Evolutionary conservation across 1,284 basidiomycete genomes (phyloP).

Genomic region (Cerrena zonata): DNA sequence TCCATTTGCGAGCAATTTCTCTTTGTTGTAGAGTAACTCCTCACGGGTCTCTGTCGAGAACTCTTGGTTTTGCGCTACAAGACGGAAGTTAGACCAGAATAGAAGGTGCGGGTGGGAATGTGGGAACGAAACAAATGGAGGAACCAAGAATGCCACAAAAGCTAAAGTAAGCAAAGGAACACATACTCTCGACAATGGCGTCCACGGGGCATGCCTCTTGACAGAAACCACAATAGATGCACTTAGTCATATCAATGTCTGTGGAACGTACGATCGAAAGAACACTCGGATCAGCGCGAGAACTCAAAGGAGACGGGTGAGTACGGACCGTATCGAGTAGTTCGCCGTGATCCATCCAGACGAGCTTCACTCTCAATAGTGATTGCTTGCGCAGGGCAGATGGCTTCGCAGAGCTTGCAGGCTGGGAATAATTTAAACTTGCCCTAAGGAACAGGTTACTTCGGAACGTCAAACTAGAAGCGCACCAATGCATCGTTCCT

Average conservation of each 20-base stretch:
- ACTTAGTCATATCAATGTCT: constrained; percentile 97
- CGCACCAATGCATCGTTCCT: constrained; percentile 96
- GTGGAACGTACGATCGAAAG: constrained; percentile 6
- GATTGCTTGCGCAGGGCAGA: constrained; percentile 98
- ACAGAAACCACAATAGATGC: constrained; percentile 97
- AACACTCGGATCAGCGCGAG: constrained; percentile 9
- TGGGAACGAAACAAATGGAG: constrained; percentile 4
- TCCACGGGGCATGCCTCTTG: constrained; percentile 99
- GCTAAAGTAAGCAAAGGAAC: constrained; percentile 6
- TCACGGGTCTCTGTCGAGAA: constrained; percentile 97
- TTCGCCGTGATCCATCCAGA: constrained; percentile 91
- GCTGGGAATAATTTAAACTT: constrained; percentile 47
- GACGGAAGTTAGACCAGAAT: constrained; percentile 9
- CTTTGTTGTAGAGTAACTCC: constrained; percentile 98
- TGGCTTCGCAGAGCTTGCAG: constrained; percentile 98
- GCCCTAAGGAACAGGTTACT: constrained; percentile 3
- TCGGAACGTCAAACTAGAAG: constrained; percentile 11
- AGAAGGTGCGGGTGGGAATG: background rate
- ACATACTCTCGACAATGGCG: constrained; percentile 96
- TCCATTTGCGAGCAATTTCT: constrained; percentile 92
- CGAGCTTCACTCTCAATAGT: constrained; percentile 98
- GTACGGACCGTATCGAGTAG: constrained; percentile 85
- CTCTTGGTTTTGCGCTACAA: constrained; percentile 86
- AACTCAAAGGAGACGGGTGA: constrained; percentile 4
- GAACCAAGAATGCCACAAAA: background rate